phyloP scores from a whole-genome alignment of 1,284 basidiomycete genomes.

The Cerioporus squamosus region DNA sequence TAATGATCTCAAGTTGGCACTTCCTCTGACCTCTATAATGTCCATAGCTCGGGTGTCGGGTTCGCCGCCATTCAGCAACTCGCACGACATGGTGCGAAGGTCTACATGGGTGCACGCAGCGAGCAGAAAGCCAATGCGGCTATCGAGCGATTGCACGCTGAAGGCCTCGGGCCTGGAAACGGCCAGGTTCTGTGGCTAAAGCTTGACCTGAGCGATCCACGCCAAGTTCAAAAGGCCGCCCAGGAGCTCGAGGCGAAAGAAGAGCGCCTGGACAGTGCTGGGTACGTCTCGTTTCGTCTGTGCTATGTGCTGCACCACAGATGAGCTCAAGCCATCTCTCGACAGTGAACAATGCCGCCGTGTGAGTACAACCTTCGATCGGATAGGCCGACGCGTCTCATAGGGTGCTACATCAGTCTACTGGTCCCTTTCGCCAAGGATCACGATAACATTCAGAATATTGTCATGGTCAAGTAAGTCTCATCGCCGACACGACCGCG shows the following conservation, averaged over 20 bases:
- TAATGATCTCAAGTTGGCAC: neutral
- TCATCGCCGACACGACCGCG: neutral
- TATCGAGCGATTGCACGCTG: conserved; percentile 39
- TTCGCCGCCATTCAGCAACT: conserved; percentile 43
- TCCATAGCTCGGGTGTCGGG: conserved; percentile 41
- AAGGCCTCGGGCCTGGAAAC: conserved; percentile 35
- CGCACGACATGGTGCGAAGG: conserved; percentile 45
- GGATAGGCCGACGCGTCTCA: neutral
- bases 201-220: conserved; percentile 50
- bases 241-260: conserved; percentile 51
- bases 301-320: neutral
- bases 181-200: conserved; percentile 49
- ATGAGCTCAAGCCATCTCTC: neutral
- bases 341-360: conserved; percentile 57
- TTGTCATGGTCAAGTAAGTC: conserved; percentile 48
- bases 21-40: neutral
- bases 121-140: conserved; percentile 44
- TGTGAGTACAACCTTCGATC: conserved; percentile 36
- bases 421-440: conserved; percentile 33
- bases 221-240: conserved; percentile 46
- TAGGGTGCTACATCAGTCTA: conserved; percentile 18
- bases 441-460: conserved; percentile 41
- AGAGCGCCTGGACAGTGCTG: conserved; percentile 56
- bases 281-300: conserved; percentile 32
- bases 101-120: conserved; percentile 47